A percentile compares a stretch with the other conserved stretches of the same genome.
Evolutionary conservation across 495 filamentous ascomycete genomes (phyloP).

Genomic region (Annulohypoxylon nitens): DNA sequence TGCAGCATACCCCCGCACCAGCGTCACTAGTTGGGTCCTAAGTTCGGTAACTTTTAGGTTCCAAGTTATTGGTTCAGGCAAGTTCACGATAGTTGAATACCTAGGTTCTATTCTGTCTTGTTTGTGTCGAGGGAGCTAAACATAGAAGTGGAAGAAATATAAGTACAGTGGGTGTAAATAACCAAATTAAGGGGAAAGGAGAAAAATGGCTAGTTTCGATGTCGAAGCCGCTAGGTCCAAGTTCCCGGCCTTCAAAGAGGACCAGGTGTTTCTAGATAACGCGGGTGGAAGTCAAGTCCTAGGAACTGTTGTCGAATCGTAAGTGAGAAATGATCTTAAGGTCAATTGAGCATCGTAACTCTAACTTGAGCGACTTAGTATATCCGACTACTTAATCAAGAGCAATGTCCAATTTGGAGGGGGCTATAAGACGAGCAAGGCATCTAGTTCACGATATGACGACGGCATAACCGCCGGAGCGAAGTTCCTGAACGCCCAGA

Average conservation of each 20-base stretch:
- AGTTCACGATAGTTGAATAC: not conserved
- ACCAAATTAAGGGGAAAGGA: not conserved
- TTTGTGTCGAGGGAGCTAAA: not conserved
- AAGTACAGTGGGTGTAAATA: too few species aligned
- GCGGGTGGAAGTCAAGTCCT: slow-evolving; percentile 80
- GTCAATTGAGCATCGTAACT: not conserved
- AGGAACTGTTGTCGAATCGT: slow-evolving; percentile 74
- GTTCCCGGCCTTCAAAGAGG: slow-evolving; percentile 74
- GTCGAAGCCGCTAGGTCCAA: slow-evolving; percentile 66
- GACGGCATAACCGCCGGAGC: slow-evolving; percentile 72
- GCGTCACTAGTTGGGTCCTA: slow-evolving; percentile 25
- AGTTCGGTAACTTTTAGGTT: slow-evolving; percentile 20
- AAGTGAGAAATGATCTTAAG: slow-evolving; percentile 41
- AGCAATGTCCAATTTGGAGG: slow-evolving; percentile 82
- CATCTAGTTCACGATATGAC: slow-evolving; percentile 67
- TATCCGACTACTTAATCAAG: slow-evolving; percentile 72
- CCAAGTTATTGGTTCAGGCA: slow-evolving; percentile 15
- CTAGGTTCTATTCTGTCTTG: not conserved
- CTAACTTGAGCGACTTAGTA: slow-evolving; percentile 56
- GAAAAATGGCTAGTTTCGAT: slow-evolving; percentile 56
- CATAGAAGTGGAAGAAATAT: not conserved
- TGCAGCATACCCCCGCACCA: slow-evolving; percentile 32
- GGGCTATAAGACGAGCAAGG: slow-evolving; percentile 67
- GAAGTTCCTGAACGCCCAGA: slow-evolving; percentile 73
- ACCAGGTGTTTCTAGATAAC: slow-evolving; percentile 80